A percentile compares a stretch with the other conserved stretches of the same genome.
Conservation (phyloP, 2,329 filamentous ascomycete genomes). For the Colletotrichum orbiculare region DNA sequence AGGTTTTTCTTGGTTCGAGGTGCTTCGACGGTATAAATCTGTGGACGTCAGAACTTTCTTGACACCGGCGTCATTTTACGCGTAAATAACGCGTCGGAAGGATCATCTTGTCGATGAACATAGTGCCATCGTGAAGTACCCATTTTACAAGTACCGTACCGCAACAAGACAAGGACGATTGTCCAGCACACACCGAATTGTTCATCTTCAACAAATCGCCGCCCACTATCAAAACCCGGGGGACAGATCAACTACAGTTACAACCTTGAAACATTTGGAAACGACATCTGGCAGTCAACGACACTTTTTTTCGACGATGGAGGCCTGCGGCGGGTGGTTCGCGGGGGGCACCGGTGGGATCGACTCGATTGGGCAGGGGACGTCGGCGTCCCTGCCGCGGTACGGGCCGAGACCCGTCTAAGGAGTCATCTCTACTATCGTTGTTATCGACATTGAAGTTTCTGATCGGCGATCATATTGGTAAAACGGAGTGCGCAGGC, state of each 20-base stretch:
- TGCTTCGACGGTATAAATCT: no score
- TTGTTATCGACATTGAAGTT: neutral
- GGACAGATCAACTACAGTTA: neutral
- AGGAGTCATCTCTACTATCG: neutral
- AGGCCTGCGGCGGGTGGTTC: constrained; percentile 16
- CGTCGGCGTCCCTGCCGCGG: constrained; percentile 9
- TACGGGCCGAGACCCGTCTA: constrained; percentile 10
- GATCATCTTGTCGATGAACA: no score
- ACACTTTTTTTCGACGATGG: neutral
- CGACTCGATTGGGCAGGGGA: constrained; percentile 21
- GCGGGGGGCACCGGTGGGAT: constrained; percentile 19
- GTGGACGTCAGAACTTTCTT: no score
- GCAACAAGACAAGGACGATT: no score
- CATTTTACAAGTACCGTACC: no score
- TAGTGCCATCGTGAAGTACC: no score
- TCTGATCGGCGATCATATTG: neutral
- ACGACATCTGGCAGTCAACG: neutral
- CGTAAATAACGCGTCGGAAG: no score
- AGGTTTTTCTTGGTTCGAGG: no score
- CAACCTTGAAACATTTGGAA: neutral
- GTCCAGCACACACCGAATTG: no score
- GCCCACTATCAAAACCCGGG: no score
- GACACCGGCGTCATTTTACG: no score
- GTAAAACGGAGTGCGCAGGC: neutral
- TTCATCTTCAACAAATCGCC: no score